Base-by-base conservation (phyloP, 192 early-diverging fungal genomes). In the Coemansia sp. region DNA sequence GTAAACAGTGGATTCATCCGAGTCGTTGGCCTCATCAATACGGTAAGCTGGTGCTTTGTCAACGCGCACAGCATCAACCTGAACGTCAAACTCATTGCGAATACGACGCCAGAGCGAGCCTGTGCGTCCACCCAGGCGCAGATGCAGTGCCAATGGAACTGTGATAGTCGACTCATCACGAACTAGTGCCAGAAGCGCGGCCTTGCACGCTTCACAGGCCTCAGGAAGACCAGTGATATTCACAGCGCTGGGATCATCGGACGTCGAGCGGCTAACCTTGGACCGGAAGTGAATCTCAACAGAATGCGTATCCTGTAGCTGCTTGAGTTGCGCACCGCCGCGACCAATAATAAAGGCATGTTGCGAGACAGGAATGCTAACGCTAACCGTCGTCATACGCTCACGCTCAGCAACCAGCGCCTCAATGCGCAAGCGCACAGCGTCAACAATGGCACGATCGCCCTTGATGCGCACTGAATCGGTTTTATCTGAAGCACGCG, bases 311-410 rank as follows among this genome's bases (percentile, higher is more conserved):
- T 78, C 82, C 81, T 91, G 86, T 57, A 95, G 78, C 38, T 86
- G 82, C 65, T 86, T 86, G 60, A 97, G 88, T 20, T 83, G 68
- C 9, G 82, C 64, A 29, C 93, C 94, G 49, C 82, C 85, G 37
- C 88, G 86, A 12, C 95, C 95, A 63, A 95, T 97, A 39, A 97
- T 74, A 43, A 85, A 82, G 13, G 88, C 85, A 67, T 95, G 92
- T 50, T 94, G 82, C 12, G 85, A 82, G 11, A 80, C 85, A 1
- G 93, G 93, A 59, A 96, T 86, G 43, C 61, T 39, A n/a, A 94
- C 67, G 2, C 59, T 62, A 4, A 87, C 43, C 8, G 85, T 86
- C 22, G 75, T 71, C 64, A 86, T 82, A 65, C 83, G 83, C 69
- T 88, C 81, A 60, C 85, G 83, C 57, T 87, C 83, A 29, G 69